Evolutionary conservation across 495 filamentous ascomycete species (phyloP), one percentile per base, ranked within the genome.

Genomic region (Lasiosphaeria hispida): DNA sequence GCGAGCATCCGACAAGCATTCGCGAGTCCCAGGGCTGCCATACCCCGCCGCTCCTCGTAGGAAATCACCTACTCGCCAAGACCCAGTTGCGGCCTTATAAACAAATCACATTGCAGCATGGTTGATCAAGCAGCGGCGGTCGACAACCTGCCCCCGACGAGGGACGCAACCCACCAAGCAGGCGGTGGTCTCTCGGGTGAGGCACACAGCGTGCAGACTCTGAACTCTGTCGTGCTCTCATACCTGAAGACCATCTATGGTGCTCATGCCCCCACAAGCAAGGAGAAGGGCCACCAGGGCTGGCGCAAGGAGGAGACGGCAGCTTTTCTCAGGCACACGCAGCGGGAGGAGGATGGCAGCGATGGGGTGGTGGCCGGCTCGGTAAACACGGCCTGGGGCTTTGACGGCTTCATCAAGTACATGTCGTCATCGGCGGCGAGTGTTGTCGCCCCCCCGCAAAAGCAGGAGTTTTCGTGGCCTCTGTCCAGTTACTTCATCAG

Each of bases 401-500:
- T 86, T 55, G 67, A 77, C 57, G 72, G 68, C 41, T 86, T 89
- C 56, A 68, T 82, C 5, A 66, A 63, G 1, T 88, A 87, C 63
- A 86, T 88, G 83, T 82, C 80, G 3, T 84, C 82, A 42, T 60
- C 78, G 0, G 69, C 68, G 10, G 77, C 84, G 18, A 74, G 74
- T 60, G 79, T 76, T 2, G 58, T 79, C 42, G 70, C 71, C 0
- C 73, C 69, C 9, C 63, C 64, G 0, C 53, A 61, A 10, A 66
- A 73, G 8, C 71, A 77, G 45, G 85, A 91, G 66, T 66, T 83
- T 45, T 73, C 75, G 7, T 85, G 81, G 45, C 90, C 91, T 3
- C 77, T 97, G 37, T 87, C 87, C 39, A 89, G 87, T 63, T 97
- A 96, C 76, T 97, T 87, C 67, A 87, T 97, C 59, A 92, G 86